Percentiles rank a stretch among this genome's conserved stretches.
Conservation (phyloP, 2,329 filamentous ascomycete species). For the Cercospora sp. region DNA sequence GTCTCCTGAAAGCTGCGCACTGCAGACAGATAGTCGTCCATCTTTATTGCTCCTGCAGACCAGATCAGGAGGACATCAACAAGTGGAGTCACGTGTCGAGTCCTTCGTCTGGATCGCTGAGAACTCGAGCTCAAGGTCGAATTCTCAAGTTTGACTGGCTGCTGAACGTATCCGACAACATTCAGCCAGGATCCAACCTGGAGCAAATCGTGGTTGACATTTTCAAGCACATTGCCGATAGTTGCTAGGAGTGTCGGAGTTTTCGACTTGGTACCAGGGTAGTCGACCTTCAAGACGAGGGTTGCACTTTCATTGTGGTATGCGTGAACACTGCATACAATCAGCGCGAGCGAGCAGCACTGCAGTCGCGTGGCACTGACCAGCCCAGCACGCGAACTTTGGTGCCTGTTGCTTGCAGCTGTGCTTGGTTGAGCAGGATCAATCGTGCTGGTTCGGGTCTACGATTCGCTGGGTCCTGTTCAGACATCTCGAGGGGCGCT, state of each 20-base stretch:
- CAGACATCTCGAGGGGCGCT: background rate
- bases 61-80: constrained; percentile 79
- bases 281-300: constrained; percentile 68
- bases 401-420: constrained; percentile 49
- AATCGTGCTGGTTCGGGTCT: constrained; percentile 58
- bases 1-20: constrained; percentile 40
- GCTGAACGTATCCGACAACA: constrained; percentile 70
- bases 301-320: constrained; percentile 61
- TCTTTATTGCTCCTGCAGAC: constrained; percentile 70
- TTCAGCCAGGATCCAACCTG: constrained; percentile 85
- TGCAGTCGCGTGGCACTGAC: constrained; percentile 55
- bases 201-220: constrained; percentile 63
- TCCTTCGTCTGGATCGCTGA: background rate
- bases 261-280: constrained; percentile 48
- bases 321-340: constrained; percentile 54
- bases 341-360: background rate
- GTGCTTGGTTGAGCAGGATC: constrained; percentile 53
- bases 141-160: constrained; percentile 7
- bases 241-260: constrained; percentile 62
- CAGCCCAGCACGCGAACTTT: constrained; percentile 93
- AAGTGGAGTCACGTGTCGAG: constrained; percentile 26
- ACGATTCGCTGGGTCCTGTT: constrained; percentile 10
- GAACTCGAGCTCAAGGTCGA: background rate
- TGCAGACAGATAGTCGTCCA: constrained; percentile 69
- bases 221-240: constrained; percentile 68